phyloP scores from a whole-genome alignment of 805 yeast genomes.

The Candida michaelii region DNA sequence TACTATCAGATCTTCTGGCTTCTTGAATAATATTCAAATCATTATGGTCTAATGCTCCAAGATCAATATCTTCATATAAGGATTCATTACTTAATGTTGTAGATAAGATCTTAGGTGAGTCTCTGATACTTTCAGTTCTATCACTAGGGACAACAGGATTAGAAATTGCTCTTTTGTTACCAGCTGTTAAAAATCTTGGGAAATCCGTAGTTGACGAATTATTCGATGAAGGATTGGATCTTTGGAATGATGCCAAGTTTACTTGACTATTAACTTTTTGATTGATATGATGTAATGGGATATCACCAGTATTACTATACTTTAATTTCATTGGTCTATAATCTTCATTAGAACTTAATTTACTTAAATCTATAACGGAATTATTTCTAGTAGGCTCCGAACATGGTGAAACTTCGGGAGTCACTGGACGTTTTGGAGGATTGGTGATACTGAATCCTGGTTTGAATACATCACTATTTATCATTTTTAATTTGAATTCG shows the following conservation, averaged over 20 bases:
- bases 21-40: constrained; percentile 26
- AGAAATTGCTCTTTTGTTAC: constrained; percentile 18
- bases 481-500: constrained; percentile 35
- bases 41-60: constrained; percentile 1
- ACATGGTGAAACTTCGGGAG: constrained; percentile 44
- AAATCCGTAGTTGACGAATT: constrained; percentile 17
- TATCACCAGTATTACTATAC: constrained; percentile 38
- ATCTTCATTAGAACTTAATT: constrained; percentile 34
- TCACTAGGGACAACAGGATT: constrained; percentile 21
- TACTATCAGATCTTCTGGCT: neutral
- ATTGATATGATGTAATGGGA: constrained; percentile 38
- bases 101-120: constrained; percentile 12
- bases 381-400: constrained; percentile 42
- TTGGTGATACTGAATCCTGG: constrained; percentile 27
- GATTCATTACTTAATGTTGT: constrained; percentile 10
- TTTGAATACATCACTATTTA: constrained; percentile 40
- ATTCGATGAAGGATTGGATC: constrained; percentile 18
- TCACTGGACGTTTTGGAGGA: constrained; percentile 34
- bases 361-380: constrained; percentile 40
- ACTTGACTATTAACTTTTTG: constrained; percentile 42
- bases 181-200: constrained; percentile 14
- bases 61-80: constrained; percentile 10
- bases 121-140: constrained; percentile 23
- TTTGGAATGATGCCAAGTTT: constrained; percentile 22
- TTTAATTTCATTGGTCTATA: constrained; percentile 39